Evolutionary conservation across 306 rosid species (phyloP), one percentile per base, ranked within the genome.

Genomic region (Inga leiocalycina): DNA sequence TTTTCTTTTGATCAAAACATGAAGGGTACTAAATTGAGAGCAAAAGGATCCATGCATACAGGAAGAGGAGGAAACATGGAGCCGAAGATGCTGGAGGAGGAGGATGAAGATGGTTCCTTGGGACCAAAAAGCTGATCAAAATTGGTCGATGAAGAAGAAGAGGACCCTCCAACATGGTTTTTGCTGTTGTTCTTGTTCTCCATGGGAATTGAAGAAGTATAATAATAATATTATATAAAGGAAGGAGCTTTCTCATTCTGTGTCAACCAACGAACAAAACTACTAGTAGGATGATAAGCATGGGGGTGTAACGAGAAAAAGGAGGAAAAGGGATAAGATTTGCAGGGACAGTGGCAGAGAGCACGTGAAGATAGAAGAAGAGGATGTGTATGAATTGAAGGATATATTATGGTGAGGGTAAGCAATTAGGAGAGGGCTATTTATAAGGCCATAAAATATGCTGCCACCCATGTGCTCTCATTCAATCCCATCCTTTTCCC

Each of bases 111-210:
- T 3, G 88, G 78, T 39, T 90, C 81, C 79, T 77, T 89, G 39
- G 94, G 98, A 59, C 97, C 97, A 74, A 95, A 95, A 78, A 95
- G 91, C 74, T 89, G 90, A 83, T 93, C 98, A 11, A 93, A 85
- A 32, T 81, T 86, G 83, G 49, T 74, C 16, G 89, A 45, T 41
- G 97, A 88, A 39, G 91, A 85, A 34, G 91, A 85, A 39, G 90
- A 85, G 35, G 91, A 85, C 20, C 80, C 81, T 39, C 79, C 86
- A 3, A 75, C 77, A 70, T 85, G 86, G 49, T 81, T 92, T 86
- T 88, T 88, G 82, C 75, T 82, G 81, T 80, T 86, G 85, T 83
- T 86, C 57, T 57, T 57, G 57, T 72, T 22, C 8, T 72, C 76
- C 76, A 72, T 72, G 57, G 16, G 74, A 35, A 35, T 52, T 52